These are phyloP conservation scores for Aspergillus tamarii DNA, from an alignment of 2,329 filamentous ascomycete genomes.

Conservation along the genomic window DNA sequence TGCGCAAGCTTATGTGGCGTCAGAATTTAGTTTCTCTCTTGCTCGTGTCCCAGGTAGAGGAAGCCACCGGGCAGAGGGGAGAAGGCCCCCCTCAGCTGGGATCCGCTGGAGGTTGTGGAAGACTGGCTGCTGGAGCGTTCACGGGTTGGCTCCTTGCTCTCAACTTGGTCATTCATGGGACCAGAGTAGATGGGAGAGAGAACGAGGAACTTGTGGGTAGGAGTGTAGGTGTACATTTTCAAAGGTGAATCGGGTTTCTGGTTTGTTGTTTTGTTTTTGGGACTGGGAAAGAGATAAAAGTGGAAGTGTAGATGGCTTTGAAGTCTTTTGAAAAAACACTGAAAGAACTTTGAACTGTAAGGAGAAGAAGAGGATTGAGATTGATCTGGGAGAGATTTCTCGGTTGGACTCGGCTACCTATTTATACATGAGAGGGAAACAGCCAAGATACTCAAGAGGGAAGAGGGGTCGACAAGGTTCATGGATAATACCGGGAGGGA, in stretches of 20 bases:
- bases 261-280: not conserved
- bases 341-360: not conserved
- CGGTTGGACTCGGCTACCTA: constrained; percentile 25
- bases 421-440: constrained; percentile 30
- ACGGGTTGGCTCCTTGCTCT: constrained; percentile 14
- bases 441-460: constrained; percentile 20
- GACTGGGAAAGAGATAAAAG: constrained; percentile 5
- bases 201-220: constrained; percentile 36
- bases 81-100: constrained; percentile 7
- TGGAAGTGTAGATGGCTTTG: constrained; percentile 2
- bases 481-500: constrained; percentile 24
- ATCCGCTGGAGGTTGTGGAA: constrained; percentile 22
- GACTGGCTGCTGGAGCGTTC: constrained; percentile 34
- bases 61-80: constrained; percentile 28
- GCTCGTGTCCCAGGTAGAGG: constrained; percentile 32
- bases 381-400: constrained; percentile 2
- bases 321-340: not conserved
- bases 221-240: constrained; percentile 36
- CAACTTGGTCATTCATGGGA: constrained; percentile 26
- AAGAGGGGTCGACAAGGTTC: constrained; percentile 31
- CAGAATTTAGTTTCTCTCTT: constrained; percentile 14
- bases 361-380: constrained; percentile 8
- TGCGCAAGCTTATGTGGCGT: not conserved
- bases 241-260: constrained; percentile 1
- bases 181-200: constrained; percentile 36